Conservation (phyloP, 306 rosid genomes). For the Fragaria nilgerrensis region DNA sequence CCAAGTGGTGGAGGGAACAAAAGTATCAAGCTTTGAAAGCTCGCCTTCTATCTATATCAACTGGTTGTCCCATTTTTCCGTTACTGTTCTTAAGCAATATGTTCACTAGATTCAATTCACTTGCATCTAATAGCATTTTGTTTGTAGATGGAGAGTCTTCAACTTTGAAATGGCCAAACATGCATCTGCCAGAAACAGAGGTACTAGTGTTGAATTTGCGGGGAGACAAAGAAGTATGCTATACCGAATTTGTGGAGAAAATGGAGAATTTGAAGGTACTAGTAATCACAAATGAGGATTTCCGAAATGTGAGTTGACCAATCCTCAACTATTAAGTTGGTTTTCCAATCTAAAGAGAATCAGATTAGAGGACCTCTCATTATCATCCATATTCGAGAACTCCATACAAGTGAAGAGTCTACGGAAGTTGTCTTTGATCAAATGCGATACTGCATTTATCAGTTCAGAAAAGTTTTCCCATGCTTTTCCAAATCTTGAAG, state of each 20-base stretch:
- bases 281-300: not conserved
- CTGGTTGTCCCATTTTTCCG: not conserved
- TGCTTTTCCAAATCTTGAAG: not conserved
- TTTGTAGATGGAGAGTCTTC: not conserved
- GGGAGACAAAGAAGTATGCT: not conserved
- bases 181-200: not conserved
- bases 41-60: not conserved
- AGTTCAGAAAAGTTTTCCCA: not conserved
- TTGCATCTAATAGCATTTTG: not conserved
- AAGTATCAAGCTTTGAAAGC: not conserved
- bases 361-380: not conserved
- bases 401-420: not conserved
- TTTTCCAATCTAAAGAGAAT: not conserved
- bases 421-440: not conserved
- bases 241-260: not conserved
- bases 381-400: not conserved
- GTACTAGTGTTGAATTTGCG: not conserved
- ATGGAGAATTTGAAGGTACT: not conserved
- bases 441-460: accelerated
- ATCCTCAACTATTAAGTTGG: not conserved
- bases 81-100: too few species aligned
- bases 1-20: not conserved
- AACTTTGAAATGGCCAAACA: not conserved
- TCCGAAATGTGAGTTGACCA: accelerated
- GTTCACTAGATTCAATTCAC: not conserved